These are phyloP conservation scores for Eutypa lata DNA, from an alignment of 2,329 filamentous ascomycete species.

Conservation along the genomic window DNA sequence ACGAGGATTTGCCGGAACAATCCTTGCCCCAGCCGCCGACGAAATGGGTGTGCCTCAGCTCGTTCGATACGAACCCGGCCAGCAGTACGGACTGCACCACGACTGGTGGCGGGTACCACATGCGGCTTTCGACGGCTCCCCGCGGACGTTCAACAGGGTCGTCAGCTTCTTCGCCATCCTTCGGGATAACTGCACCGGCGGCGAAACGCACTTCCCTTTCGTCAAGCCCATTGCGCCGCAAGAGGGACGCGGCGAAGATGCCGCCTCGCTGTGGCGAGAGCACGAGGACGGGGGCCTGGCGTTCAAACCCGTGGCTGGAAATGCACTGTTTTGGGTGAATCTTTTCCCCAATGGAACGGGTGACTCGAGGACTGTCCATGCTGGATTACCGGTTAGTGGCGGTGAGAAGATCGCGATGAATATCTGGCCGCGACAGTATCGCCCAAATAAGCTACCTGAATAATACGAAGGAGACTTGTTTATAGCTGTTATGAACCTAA, in stretches of 20 bases:
- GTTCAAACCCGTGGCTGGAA: slow-evolving; percentile 38
- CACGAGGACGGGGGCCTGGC: slow-evolving; percentile 38
- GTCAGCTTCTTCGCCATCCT: slow-evolving; percentile 41
- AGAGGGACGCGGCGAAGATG: too few species aligned
- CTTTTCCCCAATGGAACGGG: slow-evolving; percentile 39
- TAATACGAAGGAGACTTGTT: too few species aligned
- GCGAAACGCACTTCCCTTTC: slow-evolving; percentile 40
- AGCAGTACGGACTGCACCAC: slow-evolving; percentile 37
- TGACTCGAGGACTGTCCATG: slow-evolving; percentile 37
- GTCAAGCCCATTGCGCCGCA: slow-evolving; percentile 13
- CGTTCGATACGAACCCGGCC: slow-evolving; percentile 36
- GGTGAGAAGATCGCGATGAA: slow-evolving; percentile 45
- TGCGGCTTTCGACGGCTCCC: slow-evolving; percentile 11
- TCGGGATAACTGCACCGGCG: slow-evolving; percentile 35
- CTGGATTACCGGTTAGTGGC: slow-evolving; percentile 36
- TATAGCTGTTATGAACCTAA: too few species aligned
- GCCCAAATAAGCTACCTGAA: too few species aligned
- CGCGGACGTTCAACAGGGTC: slow-evolving; percentile 30
- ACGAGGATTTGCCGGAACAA: slow-evolving; percentile 34
- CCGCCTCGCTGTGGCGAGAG: slow-evolving; percentile 27
- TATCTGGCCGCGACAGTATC: slow-evolving; percentile 35
- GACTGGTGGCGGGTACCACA: slow-evolving; percentile 35
- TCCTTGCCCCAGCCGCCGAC: slow-evolving; percentile 31
- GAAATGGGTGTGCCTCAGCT: slow-evolving; percentile 41
- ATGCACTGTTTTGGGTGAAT: slow-evolving; percentile 46